phyloP scores from a whole-genome alignment of 2,329 filamentous ascomycete genomes.

The Orbilia brochopaga region DNA sequence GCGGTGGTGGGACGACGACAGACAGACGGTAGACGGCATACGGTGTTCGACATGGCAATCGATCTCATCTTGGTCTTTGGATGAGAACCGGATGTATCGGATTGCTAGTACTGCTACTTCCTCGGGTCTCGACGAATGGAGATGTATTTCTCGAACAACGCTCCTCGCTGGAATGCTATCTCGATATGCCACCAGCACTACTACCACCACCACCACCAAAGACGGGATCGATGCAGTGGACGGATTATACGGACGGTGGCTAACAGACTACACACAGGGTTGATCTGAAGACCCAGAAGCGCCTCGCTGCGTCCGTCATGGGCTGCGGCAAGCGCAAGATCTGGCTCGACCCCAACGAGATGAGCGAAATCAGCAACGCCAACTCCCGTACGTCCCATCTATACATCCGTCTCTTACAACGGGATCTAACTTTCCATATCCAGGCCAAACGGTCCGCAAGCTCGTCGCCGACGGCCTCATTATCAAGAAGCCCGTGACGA shows the following conservation, averaged over 20 bases:
- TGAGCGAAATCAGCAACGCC: constrained; percentile 99
- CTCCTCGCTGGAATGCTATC: too few relatives aligned
- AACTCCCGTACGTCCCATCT: constrained; percentile 81
- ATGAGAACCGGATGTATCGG: too few relatives aligned
- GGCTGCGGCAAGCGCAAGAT: constrained; percentile 99
- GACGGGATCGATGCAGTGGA: not conserved
- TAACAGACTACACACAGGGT: constrained; percentile 69
- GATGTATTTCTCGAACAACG: constrained; percentile 9
- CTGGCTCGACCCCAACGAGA: constrained; percentile 99
- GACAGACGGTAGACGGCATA: constrained; percentile 20
- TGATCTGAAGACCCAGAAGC: constrained; percentile 99
- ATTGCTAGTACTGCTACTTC: too few relatives aligned
- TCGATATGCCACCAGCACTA: too few relatives aligned
- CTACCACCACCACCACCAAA: not conserved
- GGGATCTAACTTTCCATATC: not conserved
- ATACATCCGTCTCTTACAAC: not conserved
- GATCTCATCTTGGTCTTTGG: too few relatives aligned
- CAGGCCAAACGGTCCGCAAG: constrained; percentile 95
- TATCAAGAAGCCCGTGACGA: constrained; percentile 99
- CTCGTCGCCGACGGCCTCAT: constrained; percentile 99
- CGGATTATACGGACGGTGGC: not conserved
- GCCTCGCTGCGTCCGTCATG: constrained; percentile 97
- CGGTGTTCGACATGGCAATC: constrained; percentile 3
- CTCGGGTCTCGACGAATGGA: too few relatives aligned
- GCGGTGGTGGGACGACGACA: not conserved